These are phyloP conservation scores for Fusarium austroafricanum DNA, from an alignment of 2,329 filamentous ascomycete species.

Conservation along the genomic window DNA sequence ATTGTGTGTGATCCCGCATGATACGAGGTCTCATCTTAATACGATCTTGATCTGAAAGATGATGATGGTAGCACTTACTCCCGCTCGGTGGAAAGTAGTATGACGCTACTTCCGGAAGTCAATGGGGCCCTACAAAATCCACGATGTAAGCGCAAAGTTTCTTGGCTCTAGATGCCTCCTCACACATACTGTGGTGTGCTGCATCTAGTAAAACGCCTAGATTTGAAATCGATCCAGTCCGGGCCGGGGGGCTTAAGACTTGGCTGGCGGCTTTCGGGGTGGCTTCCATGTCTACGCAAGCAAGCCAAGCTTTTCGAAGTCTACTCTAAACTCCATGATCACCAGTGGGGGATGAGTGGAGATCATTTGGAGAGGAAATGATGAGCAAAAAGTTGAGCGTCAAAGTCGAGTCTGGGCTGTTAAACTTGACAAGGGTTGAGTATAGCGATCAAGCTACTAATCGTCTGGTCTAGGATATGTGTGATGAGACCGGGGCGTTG, in stretches of 20 bases:
- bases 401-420: conserved; percentile 6
- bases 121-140: conserved; percentile 1
- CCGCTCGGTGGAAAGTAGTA: neutral
- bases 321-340: conserved; percentile 20
- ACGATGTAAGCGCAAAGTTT: neutral
- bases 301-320: conserved; percentile 18
- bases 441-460: neutral
- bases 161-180: conserved; percentile 22
- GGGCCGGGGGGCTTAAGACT: conserved; percentile 5
- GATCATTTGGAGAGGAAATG: conserved; percentile 25
- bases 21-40: conserved; percentile 23
- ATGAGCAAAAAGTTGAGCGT: conserved; percentile 10
- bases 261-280: conserved; percentile 24
- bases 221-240: neutral
- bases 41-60: conserved; percentile 5
- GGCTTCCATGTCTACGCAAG: conserved; percentile 22
- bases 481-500: conserved; percentile 17
- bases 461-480: conserved; percentile 6
- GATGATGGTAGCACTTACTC: conserved; percentile 8
- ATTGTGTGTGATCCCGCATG: neutral
- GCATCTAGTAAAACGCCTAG: conserved; percentile 7
- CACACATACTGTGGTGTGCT: neutral
- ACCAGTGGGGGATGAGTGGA: neutral
- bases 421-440: conserved; percentile 26
- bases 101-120: conserved; percentile 35